These are phyloP conservation scores for Populus nigra DNA, from an alignment of 345 rosid genomes.

Conservation along the genomic window DNA sequence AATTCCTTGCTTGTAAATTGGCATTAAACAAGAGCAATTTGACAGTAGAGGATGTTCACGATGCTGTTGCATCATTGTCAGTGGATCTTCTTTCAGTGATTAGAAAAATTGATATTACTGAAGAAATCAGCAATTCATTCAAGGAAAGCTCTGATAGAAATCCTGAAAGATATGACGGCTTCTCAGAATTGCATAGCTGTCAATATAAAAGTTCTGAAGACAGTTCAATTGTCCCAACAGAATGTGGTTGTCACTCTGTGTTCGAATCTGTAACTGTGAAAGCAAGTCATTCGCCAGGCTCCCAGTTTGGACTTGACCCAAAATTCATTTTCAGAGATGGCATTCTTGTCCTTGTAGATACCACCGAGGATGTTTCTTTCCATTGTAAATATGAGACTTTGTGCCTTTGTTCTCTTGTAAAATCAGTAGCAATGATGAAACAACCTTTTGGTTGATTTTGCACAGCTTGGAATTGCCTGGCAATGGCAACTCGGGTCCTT, in stretches of 20 bases:
- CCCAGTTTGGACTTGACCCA: slow-evolving; percentile 35
- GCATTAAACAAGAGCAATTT: slow-evolving; percentile 35
- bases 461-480: background rate
- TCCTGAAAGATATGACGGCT: slow-evolving; percentile 9
- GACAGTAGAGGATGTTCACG: slow-evolving; percentile 64
- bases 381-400: slow-evolving; percentile 74
- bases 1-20: slow-evolving; percentile 43
- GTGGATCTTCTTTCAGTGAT: slow-evolving; percentile 59
- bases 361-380: slow-evolving; percentile 31
- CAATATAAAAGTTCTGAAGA: slow-evolving; percentile 42
- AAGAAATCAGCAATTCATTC: slow-evolving; percentile 22
- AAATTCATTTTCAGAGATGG: slow-evolving; percentile 67
- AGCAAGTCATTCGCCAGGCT: slow-evolving; percentile 20
- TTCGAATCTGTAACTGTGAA: slow-evolving; percentile 23
- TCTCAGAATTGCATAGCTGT: slow-evolving; percentile 31
- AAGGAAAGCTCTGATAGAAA: slow-evolving; percentile 25
- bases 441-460: slow-evolving; percentile 41
- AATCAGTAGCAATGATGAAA: slow-evolving; percentile 54
- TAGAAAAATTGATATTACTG: slow-evolving; percentile 41
- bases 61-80: slow-evolving; percentile 65
- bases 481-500: background rate
- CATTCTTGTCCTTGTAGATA: slow-evolving; percentile 51
- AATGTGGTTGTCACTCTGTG: slow-evolving; percentile 60
- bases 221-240: slow-evolving; percentile 29
- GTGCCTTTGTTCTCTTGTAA: slow-evolving; percentile 72